Base-by-base conservation (phyloP, 169 alveolate genomes). In the Perkinsus olseni region DNA sequence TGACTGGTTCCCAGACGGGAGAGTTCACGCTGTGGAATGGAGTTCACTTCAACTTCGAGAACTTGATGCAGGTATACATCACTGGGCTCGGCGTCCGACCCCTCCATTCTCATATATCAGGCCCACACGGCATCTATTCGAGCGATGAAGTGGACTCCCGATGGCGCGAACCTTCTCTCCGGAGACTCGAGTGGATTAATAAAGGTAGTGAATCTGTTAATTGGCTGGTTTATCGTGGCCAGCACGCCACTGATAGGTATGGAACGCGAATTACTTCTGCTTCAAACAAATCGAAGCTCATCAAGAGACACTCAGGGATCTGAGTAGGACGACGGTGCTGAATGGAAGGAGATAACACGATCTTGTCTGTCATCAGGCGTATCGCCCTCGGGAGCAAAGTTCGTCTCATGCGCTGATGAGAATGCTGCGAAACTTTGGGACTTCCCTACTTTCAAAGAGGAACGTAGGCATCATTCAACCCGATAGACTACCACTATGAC, bases 321-420 rank as follows among this genome's bases (percentile, higher is more conserved):
- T 95, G 34, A 62, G 82, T 62, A 24, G 36, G 10, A 62, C 31
- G 8, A 62, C 34, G 34, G 37, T 62, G 1, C 8, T 62, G 31
- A 13, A 62, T 62, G 82, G 31, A 28, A 62, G 17, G 37, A 6
- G 50, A 40, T 6, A 40, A 40, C 50, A 11, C 50, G n/a, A 45
- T 45, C 24, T 17, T 45, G 62, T 13, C 31, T 21, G 17, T 62
- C 82, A 3, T 62, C 17, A 24, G 38, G 92, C 37, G 94, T 96
- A 51, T 96, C 97, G 0, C 92, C 94, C 6, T 90, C 92, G 31
- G 95, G 95, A 24, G 91, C 93, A 0, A 96, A 96, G 91, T 96
- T 96, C 93, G 96, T 94, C 1, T 91, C 96, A 0, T 96, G 97
- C 91, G 94, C 97, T 4, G 96, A 95, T 91, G 97, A 96, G 92